phyloP scores from a whole-genome alignment of 495 filamentous ascomycete species.

The Cairneyella variabilis region DNA sequence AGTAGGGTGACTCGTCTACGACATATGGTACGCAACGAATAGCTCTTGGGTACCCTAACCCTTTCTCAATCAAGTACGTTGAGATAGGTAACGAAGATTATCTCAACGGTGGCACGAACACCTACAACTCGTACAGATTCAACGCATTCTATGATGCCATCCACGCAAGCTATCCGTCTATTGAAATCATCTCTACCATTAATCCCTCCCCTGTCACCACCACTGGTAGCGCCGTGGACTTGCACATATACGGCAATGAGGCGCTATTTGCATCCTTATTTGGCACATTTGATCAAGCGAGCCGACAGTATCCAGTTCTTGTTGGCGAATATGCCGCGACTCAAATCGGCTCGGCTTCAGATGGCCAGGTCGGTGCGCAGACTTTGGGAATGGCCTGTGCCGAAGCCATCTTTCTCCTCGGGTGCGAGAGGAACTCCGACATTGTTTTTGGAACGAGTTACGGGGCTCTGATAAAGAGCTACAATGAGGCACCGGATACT shows the following conservation, averaged over 20 bases:
- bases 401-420: slow-evolving; percentile 55
- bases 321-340: slow-evolving; percentile 45
- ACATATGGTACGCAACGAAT: slow-evolving; percentile 6
- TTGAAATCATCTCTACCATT: slow-evolving; percentile 41
- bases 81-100: slow-evolving; percentile 50
- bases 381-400: slow-evolving; percentile 36
- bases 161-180: slow-evolving; percentile 40
- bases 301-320: slow-evolving; percentile 27
- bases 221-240: slow-evolving; percentile 28
- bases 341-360: slow-evolving; percentile 34
- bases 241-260: slow-evolving; percentile 43
- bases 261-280: slow-evolving; percentile 43
- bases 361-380: slow-evolving; percentile 18
- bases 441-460: slow-evolving; percentile 42
- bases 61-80: slow-evolving; percentile 6
- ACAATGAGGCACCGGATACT: slow-evolving; percentile 31
- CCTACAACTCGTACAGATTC: slow-evolving; percentile 40
- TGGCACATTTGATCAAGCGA: slow-evolving; percentile 43
- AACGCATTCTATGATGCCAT: slow-evolving; percentile 44
- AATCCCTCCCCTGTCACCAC: not conserved
- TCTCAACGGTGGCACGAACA: slow-evolving; percentile 31
- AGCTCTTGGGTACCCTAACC: slow-evolving; percentile 1
- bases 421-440: slow-evolving; percentile 53
- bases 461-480: slow-evolving; percentile 40
- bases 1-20: not conserved